Evolutionary conservation across 1,284 basidiomycete genomes (phyloP).

Genomic region (Wallemia hederae): DNA sequence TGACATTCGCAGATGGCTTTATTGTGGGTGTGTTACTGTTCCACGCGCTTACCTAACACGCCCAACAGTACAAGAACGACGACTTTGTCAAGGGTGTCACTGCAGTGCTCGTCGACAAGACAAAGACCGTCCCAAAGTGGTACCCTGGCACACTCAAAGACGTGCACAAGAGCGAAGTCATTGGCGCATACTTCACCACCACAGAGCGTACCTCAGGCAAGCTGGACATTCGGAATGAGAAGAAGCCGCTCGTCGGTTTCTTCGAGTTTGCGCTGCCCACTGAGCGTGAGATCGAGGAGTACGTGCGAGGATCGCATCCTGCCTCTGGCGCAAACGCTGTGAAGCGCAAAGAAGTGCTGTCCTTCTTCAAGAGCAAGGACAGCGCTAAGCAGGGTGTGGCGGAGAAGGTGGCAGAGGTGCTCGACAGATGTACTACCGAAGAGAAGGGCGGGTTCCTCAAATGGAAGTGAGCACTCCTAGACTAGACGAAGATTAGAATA

Average conservation of each 20-base stretch:
- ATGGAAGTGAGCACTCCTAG: constrained; percentile 6
- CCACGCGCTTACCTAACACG: constrained; percentile 1
- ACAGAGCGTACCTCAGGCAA: constrained; percentile 25
- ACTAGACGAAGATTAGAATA: background rate
- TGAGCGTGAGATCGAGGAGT: constrained; percentile 30
- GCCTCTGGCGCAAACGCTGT: constrained; percentile 29
- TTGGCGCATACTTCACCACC: constrained; percentile 29
- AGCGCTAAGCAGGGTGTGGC: constrained; percentile 34
- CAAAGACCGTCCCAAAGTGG: constrained; percentile 29
- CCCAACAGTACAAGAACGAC: constrained; percentile 27
- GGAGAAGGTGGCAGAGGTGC: constrained; percentile 44
- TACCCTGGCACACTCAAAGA: constrained; percentile 29
- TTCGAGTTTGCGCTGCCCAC: constrained; percentile 29
- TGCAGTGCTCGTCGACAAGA: constrained; percentile 39
- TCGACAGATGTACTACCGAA: constrained; percentile 17
- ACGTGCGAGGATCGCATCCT: constrained; percentile 27
- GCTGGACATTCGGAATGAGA: constrained; percentile 16
- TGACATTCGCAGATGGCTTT: constrained; percentile 11
- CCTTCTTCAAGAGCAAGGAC: constrained; percentile 22
- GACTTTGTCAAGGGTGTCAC: constrained; percentile 60
- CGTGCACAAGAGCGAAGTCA: constrained; percentile 25
- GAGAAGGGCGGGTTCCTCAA: constrained; percentile 6
- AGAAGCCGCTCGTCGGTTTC: constrained; percentile 10
- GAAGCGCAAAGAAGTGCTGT: constrained; percentile 29
- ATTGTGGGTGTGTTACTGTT: background rate